Evolutionary conservation across 306 rosid genomes (phyloP), one percentile per base, ranked within the genome.

Genomic region (Spatholobus suberectus): DNA sequence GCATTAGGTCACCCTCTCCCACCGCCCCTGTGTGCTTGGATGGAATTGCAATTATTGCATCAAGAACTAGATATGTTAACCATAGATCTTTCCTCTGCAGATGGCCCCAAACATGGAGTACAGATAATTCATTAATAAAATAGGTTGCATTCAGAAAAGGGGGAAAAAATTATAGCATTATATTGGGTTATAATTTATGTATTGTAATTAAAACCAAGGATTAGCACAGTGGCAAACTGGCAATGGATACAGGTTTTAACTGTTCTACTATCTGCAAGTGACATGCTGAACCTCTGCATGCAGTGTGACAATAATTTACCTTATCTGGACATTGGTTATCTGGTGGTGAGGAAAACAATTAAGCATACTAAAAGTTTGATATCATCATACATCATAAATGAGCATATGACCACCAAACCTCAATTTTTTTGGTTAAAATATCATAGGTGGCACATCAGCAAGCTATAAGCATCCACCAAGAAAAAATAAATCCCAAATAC

Each of bases 391-490:
- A 76, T 62, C 61, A 24, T 4, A 59, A 70, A 52, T 29, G 85
- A 87, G 18, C 40, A 83, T 51, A 61, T 59, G 47, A 79, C 46
- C 58, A 81, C 29, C 34, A 52, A 74, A 24, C 52, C 23, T 34
- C 26, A 75, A 81, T 54, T 18, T 61, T 55, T 67, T 68, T 51
- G 71, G 76, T 57, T 27, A 61, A 46, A 54, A 32, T 49, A 61
- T 23, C 54, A 18, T 12, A 55, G 40, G 6, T 41, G 72, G 38
- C 43, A 78, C 63, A 72, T 68, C 77, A 70, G 49, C 75, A 76
- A 80, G 47, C 78, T 55, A 77, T 29, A 27, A 75, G 75, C 63
- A 79, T 76, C 77, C 81, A 41, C 73, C 29, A 75, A 70, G 40
- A 23, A 4, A 78, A 65, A n/a, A 67, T 38, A 43, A 12, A 69